Percentiles rank a stretch among this genome's conserved stretches.
Conservation (phyloP, 495 filamentous ascomycete species). For the Aspergillus cristatus region DNA sequence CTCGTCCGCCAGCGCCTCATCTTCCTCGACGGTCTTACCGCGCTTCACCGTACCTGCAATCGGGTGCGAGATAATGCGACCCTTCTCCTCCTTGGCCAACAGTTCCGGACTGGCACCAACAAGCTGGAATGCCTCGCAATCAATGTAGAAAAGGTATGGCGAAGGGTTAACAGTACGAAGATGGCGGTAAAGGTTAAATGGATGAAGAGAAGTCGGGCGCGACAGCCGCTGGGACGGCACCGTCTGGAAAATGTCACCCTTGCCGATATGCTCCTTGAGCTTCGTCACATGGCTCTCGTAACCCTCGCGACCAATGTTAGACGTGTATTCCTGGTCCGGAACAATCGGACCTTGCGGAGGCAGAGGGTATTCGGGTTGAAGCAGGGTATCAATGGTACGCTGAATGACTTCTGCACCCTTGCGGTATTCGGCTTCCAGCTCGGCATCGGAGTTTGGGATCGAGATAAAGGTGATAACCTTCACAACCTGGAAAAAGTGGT, state of each 20-base stretch:
- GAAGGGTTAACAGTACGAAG: conserved; percentile 92
- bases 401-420: conserved; percentile 53
- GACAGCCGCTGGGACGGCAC: conserved; percentile 92
- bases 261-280: conserved; percentile 79
- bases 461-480: conserved; percentile 85
- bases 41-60: conserved; percentile 93
- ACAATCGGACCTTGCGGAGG: conserved; percentile 66
- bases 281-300: conserved; percentile 78
- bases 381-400: conserved; percentile 57
- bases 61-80: conserved; percentile 89
- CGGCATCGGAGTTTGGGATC: conserved; percentile 36
- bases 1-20: conserved; percentile 67
- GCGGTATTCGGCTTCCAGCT: conserved; percentile 53
- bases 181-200: conserved; percentile 97
- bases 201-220: conserved; percentile 79
- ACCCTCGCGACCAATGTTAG: conserved; percentile 81
- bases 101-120: conserved; percentile 92
- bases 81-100: conserved; percentile 79
- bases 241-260: conserved; percentile 93
- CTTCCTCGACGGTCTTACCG: conserved; percentile 70
- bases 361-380: conserved; percentile 62
- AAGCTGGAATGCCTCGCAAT: conserved; percentile 85
- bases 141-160: conserved; percentile 93
- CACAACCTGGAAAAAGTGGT: conserved; percentile 85
- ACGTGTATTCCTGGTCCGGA: conserved; percentile 68